phyloP scores from a whole-genome alignment of 2,329 filamentous ascomycete species.

The Fusarium vanettenii region DNA sequence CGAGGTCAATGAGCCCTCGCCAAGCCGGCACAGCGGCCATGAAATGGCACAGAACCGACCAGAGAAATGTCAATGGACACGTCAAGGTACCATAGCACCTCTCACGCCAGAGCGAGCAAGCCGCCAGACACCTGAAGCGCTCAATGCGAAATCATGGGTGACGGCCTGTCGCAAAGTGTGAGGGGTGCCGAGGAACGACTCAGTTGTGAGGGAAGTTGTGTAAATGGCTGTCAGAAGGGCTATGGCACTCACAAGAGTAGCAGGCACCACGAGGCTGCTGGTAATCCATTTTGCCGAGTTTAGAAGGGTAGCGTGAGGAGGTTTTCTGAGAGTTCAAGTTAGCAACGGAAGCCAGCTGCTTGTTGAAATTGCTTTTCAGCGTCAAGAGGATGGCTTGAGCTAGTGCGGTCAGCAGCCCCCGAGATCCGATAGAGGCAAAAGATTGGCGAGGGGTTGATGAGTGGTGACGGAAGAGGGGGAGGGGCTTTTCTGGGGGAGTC shows the following conservation, averaged over 20 bases:
- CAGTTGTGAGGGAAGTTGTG: background rate
- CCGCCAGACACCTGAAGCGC: background rate
- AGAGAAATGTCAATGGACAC: background rate
- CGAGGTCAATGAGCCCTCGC: background rate
- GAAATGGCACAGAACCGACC: conserved; percentile 9
- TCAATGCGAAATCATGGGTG: background rate
- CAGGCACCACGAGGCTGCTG: conserved; percentile 57
- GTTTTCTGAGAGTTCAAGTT: conserved; percentile 25
- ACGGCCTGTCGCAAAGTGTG: background rate
- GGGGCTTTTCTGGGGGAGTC: conserved; percentile 6
- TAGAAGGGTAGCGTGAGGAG: conserved; percentile 11
- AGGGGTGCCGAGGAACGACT: background rate
- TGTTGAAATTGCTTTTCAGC: conserved; percentile 13
- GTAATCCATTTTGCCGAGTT: conserved; percentile 55
- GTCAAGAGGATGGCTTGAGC: conserved; percentile 10
- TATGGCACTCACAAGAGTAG: conserved; percentile 61
- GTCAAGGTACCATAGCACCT: conserved; percentile 4
- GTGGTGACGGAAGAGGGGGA: conserved; percentile 31
- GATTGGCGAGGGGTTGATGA: conserved; percentile 41
- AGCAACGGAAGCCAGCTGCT: conserved; percentile 4
- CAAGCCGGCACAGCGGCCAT: conserved; percentile 1
- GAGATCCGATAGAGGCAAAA: conserved; percentile 44
- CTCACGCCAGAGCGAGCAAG: background rate
- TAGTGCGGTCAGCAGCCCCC: conserved; percentile 29
- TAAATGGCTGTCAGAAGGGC: background rate